Evolutionary conservation across 2,329 filamentous ascomycete genomes (phyloP).

Genomic region (Nakataea oryzae): DNA sequence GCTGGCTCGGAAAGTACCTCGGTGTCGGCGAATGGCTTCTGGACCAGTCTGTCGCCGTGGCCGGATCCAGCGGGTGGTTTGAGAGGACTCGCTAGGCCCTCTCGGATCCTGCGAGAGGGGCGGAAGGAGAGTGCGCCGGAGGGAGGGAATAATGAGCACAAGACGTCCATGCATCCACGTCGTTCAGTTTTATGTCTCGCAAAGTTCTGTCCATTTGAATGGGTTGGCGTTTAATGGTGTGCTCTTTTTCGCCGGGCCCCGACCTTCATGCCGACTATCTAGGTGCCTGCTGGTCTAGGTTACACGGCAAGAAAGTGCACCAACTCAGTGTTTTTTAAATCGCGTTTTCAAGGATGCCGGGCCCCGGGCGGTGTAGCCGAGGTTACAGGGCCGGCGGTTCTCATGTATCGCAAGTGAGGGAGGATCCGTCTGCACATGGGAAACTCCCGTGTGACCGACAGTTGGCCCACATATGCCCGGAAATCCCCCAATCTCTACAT

Average conservation of each 20-base stretch:
- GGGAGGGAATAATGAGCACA: not conserved
- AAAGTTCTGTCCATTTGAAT: not conserved
- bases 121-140: not conserved
- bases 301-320: not conserved
- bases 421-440: not conserved
- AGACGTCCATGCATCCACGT: not conserved
- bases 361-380: not conserved
- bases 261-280: not conserved
- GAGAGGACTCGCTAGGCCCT: slow-evolving; percentile 65
- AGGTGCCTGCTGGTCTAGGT: not conserved
- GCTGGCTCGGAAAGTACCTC: slow-evolving; percentile 89
- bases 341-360: not conserved
- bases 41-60: slow-evolving; percentile 90
- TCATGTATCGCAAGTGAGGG: not conserved
- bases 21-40: slow-evolving; percentile 96
- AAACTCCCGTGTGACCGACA: not conserved
- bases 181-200: not conserved
- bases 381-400: not conserved
- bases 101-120: not conserved
- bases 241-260: not conserved
- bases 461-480: not conserved
- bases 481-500: too few relatives aligned
- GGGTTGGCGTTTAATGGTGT: slow-evolving; percentile 2
- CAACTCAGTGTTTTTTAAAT: not conserved
- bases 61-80: slow-evolving; percentile 82